Evolutionary conservation across 2,329 filamentous ascomycete species (phyloP).

Genomic region (Diplodia sapinea): DNA sequence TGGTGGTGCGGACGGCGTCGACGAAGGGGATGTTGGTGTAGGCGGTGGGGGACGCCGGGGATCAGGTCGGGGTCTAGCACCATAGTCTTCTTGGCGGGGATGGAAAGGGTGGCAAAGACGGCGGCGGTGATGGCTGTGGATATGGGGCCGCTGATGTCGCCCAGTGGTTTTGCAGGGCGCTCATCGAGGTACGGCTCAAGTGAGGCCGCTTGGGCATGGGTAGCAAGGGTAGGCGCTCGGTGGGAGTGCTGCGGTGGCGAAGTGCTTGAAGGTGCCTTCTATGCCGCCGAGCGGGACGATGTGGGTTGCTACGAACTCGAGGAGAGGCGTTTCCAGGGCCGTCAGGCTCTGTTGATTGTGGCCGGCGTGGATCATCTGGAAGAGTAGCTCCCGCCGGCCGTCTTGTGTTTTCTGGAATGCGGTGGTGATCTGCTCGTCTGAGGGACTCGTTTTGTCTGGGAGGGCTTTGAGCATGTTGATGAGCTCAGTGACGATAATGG

Average conservation of each 20-base stretch:
- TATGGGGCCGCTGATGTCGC: not conserved
- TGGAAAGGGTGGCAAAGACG: not conserved
- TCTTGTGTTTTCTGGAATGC: slow-evolving; percentile 1
- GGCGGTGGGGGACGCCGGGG: too few relatives aligned
- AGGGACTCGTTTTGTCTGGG: not conserved
- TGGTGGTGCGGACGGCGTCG: too few relatives aligned
- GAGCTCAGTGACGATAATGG: slow-evolving; percentile 27
- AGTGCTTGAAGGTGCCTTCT: slow-evolving; percentile 3
- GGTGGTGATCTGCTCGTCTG: not conserved
- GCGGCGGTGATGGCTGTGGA: not conserved
- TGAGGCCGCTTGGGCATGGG: slow-evolving; percentile 12
- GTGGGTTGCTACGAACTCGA: slow-evolving; percentile 17
- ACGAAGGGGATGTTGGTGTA: too few relatives aligned
- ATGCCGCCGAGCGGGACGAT: slow-evolving; percentile 13
- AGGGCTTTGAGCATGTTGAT: not conserved
- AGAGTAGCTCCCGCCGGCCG: not conserved
- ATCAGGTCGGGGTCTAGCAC: too few relatives aligned
- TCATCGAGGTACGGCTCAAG: not conserved
- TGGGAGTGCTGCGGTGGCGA: too few relatives aligned
- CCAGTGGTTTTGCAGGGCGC: slow-evolving; percentile 14
- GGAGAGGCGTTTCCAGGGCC: slow-evolving; percentile 10
- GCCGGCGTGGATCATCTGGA: not conserved
- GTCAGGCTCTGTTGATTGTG: slow-evolving; percentile 10
- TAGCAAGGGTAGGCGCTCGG: too few relatives aligned
- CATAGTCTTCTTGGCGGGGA: not conserved